Evolutionary conservation across 805 yeast species (phyloP).

Genomic region (Starmerella gropengiesseri): DNA sequence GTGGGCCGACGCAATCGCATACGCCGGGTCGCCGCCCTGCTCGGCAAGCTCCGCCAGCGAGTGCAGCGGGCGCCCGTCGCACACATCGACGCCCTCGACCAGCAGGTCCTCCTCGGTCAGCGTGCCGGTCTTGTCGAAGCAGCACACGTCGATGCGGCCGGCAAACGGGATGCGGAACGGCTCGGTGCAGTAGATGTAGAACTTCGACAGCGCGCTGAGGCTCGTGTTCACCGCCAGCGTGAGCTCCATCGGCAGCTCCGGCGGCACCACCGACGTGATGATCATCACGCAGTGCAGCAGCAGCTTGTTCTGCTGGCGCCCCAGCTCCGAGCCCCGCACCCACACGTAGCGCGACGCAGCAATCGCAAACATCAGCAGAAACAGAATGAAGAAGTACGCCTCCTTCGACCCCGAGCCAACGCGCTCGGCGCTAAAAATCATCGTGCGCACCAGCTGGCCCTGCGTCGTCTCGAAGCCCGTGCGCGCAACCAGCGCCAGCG

Average conservation of each 20-base stretch:
- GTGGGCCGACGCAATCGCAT: conserved; percentile 87
- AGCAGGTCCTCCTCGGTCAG: conserved; percentile 92
- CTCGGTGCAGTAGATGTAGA: conserved; percentile 89
- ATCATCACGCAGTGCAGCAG: conserved; percentile 91
- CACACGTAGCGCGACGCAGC: conserved; percentile 97
- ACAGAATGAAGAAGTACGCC: conserved; percentile 83
- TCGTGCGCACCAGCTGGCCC: conserved; percentile 92
- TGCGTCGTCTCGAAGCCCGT: conserved; percentile 99
- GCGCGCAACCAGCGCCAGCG: conserved; percentile 76
- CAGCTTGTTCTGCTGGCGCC: conserved; percentile 86
- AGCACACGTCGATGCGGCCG: conserved; percentile 95
- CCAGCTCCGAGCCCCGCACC: conserved; percentile 94
- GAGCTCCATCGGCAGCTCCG: conserved; percentile 97
- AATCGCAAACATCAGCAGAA: conserved; percentile 80
- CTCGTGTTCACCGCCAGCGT: conserved; percentile 97
- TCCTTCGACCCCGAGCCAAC: conserved; percentile 93
- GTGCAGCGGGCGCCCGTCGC: conserved; percentile 34
- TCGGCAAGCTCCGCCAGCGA: conserved; percentile 33
- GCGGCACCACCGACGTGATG: conserved; percentile 95
- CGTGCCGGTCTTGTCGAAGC: conserved; percentile 97
- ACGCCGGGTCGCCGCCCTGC: conserved; percentile 47
- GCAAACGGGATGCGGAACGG: conserved; percentile 97
- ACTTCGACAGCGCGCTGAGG: conserved; percentile 74
- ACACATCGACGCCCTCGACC: conserved; percentile 92
- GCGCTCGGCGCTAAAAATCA: conserved; percentile 94